Base-by-base conservation (phyloP, 352 stramenopile species). In the Phytophthora hybrid region DNA sequence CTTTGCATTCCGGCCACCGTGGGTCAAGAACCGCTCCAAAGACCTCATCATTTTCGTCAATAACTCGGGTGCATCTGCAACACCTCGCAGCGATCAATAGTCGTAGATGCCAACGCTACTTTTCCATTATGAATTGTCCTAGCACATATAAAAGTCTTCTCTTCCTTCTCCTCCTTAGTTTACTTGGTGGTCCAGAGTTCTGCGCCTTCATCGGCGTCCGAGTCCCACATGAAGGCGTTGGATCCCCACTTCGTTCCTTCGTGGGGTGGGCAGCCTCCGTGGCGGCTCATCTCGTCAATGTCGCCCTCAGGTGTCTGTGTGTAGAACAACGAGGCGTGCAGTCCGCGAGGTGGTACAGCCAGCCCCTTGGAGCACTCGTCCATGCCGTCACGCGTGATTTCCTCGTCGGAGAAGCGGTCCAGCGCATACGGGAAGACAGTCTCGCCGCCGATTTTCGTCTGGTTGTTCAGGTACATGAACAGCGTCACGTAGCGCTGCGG, bases 381-480 rank as follows among this genome's bases (percentile, higher is more conserved):
- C 87, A 94, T 96, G 52, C 88, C 88, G 11, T 66, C 69, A 55
- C 88, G 87, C 64, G 91, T 74, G 62, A 95, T 95, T 5, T 77
- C 64, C 52, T 92, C 82, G 59, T 92, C 83, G 16, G 66, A 88
- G 69, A 86, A 92, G 39, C 85, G 83, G 34, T 94, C 89, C 14
- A 91, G 66, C 55, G 87, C 91, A 69, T 86, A 89, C 8, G 87
- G 97, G 80, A 99, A 99, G 11, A 99, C 93, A 0, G 97, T 99
- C 77, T 99, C 93, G 26, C 98, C 97, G 10, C 98, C 97, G 9
- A 93, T 57, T 69, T 98, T 94, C 58, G 90, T 91, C 47, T 99
- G 91, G 74, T 99, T 96, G 77, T 91, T 98, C 26, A 99, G 83
- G 81, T 99, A 99, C 74, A 98, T 87, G 76, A 99, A 98, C 7